Base-by-base conservation (phyloP, 352 stramenopile species). In the Globisporangium barbulae region DNA sequence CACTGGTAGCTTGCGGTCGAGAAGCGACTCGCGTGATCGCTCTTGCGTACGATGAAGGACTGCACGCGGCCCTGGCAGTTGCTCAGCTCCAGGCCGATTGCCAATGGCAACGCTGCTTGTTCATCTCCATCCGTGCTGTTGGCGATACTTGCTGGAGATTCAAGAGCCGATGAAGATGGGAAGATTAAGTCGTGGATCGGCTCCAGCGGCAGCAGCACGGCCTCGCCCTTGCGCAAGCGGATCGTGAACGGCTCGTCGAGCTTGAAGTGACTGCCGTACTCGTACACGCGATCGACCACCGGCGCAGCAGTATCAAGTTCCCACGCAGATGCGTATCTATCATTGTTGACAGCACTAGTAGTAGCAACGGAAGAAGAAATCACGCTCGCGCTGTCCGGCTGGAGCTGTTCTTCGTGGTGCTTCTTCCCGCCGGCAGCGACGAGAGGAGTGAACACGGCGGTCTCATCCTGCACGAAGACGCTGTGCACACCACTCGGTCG, bases 1-100 rank as follows among this genome's bases (percentile, higher is more conserved):
- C 72, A 79, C 59, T 79, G 72, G 63, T 79, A 76, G 22, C 45
- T 39, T 2, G 72, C 69, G 1, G 69, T 70, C 28, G 72, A 79
- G 30, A 79, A 68, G 3, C n/a, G 60, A 15, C 47, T 48, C 15
- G 30, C n/a, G 59, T 25, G 61, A 30, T 74, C 17, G 49, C 19
- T 45, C 53, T 66, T 64, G 41, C 52, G 33, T 28, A 48, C 31
- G 21, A 79, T 48, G 31, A 69, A 75, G 30, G 64, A 67, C 33
- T 73, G 61, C 42, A 77, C 35, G 25, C 53, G 60, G 28, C 72
- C 72, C 8, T 37, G 17, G 59, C 72, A 79, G 19, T 53, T 59
- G 64, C 59, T 79, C 21, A 79, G 54, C 35, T 79, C 72, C 25
- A 77, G 73, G 5, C 67, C 70, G 15, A 79, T 57, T 2, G 70